Base-by-base conservation (phyloP, 768 basidiomycete genomes). In the Boletellus sp. region DNA sequence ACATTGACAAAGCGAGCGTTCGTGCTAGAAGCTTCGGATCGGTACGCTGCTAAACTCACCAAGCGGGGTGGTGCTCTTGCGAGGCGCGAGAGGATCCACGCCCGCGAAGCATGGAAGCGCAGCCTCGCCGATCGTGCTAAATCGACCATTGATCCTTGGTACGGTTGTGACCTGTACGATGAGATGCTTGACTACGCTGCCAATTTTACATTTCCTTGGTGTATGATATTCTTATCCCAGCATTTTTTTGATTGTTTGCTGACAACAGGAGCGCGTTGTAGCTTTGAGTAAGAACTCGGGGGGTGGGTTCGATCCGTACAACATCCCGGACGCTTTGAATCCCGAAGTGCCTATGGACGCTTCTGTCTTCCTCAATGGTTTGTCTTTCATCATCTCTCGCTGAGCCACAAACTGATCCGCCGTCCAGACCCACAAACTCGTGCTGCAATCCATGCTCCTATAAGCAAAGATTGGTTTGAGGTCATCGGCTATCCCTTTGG, bases 181-280 rank as follows among this genome's bases (percentile, higher is more conserved):
- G 79, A 84, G 69, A 77, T 83, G 66, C 58, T 85, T 28, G 86
- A 88, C 65, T 88, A 88, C 55, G 83, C 85, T 15, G 45, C 80
- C 51, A 90, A 89, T 60, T 87, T 74, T 59, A 85, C 86, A 1
- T 80, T 74, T 60, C 87, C 87, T 2, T 79, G 77, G 78, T 58
- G 73, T 80, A 68, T 19, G 74, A 16, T 24, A 6, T 35, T 37
- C n/a, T 53, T 19, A 6, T 37, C 20, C 7, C 26, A 23, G 15
- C 39, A 12, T 32, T 50, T 20, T 32, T 50, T 20, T 24, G 36
- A 51, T 28, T 42, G n/a, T 59, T 17, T 13, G 6, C 46, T 59
- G 48, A 56, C 16, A 11, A 24, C 5, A 3, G 23, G 15, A 16
- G 33, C 19, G n/a, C 42, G 1, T 26, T 32, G n/a, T 34, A 55